Conservation (phyloP, 2,329 filamentous ascomycete species). For the Aureobasidium vineae region DNA sequence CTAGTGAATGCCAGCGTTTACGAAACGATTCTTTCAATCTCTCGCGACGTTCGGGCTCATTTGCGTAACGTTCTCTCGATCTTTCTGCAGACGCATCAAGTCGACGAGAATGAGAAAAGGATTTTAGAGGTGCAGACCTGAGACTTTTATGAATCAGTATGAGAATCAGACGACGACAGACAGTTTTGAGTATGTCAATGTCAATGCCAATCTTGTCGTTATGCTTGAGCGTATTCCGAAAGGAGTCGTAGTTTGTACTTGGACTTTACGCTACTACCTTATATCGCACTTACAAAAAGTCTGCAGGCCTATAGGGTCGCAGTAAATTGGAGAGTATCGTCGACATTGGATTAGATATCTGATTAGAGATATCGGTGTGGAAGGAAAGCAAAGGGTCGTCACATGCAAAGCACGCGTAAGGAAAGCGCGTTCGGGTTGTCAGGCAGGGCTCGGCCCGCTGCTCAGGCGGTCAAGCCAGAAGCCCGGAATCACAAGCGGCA, state of each 20-base stretch:
- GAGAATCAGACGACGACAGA: no score
- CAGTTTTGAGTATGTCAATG: no score
- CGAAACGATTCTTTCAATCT: not conserved
- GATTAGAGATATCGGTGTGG: not conserved
- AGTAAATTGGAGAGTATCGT: not conserved
- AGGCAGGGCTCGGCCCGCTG: conserved; percentile 5
- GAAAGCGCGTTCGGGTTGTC: not conserved
- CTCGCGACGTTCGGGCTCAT: not conserved
- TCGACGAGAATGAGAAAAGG: not conserved
- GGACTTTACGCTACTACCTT: not conserved
- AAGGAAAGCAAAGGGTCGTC: not conserved
- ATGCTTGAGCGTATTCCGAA: not conserved
- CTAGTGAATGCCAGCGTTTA: no score
- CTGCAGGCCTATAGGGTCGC: not conserved
- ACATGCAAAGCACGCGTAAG: not conserved
- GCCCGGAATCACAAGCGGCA: not conserved
- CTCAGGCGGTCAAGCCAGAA: conserved; percentile 11
- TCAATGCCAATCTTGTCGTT: no score
- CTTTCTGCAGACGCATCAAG: not conserved
- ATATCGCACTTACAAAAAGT: not conserved
- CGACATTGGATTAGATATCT: not conserved
- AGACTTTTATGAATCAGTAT: no score
- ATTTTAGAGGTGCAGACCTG: not conserved
- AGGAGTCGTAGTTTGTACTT: not conserved
- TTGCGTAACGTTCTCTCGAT: not conserved